phyloP scores from a whole-genome alignment of 768 basidiomycete species.

The Lactarius psammicola region DNA sequence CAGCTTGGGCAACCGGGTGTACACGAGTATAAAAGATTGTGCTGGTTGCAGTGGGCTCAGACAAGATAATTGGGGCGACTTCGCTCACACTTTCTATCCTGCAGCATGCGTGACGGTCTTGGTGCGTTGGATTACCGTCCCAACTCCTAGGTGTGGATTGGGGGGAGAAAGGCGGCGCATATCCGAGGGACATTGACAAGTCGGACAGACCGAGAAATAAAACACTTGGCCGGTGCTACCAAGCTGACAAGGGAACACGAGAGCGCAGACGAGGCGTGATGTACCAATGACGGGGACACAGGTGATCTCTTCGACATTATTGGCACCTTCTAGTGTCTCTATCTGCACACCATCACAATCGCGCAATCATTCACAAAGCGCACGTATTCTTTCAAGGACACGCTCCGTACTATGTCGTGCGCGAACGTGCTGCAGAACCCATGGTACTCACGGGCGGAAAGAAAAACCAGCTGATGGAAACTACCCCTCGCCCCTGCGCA shows the following conservation, averaged over 20 bases:
- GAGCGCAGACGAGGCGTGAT: slow-evolving; percentile 19
- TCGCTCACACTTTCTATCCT: slow-evolving; percentile 64
- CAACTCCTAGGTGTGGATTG: slow-evolving; percentile 63
- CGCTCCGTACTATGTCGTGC: slow-evolving; percentile 56
- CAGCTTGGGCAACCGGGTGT: slow-evolving; percentile 44
- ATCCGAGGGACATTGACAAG: slow-evolving; percentile 56
- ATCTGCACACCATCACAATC: too few relatives aligned
- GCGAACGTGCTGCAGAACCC: slow-evolving; percentile 67
- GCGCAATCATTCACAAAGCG: slow-evolving; percentile 46
- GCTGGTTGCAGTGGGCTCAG: slow-evolving; percentile 32
- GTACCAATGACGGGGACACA: slow-evolving; percentile 40
- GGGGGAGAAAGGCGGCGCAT: slow-evolving; percentile 59
- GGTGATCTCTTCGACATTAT: slow-evolving; percentile 44
- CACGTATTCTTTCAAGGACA: slow-evolving; percentile 53
- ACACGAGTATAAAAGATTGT: slow-evolving; percentile 52
- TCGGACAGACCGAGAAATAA: slow-evolving; percentile 76
- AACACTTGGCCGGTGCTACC: neutral
- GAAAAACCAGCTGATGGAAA: too few relatives aligned
- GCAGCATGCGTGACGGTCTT: slow-evolving; percentile 48
- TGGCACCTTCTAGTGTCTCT: slow-evolving; percentile 41
- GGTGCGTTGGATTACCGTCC: slow-evolving; percentile 56
- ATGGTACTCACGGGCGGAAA: slow-evolving; percentile 58
- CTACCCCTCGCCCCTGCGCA: too few relatives aligned
- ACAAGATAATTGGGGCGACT: too few relatives aligned
- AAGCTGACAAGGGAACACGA: slow-evolving; percentile 23